phyloP scores from a whole-genome alignment of 2,329 filamentous ascomycete genomes.

The Aphanocladium album region DNA sequence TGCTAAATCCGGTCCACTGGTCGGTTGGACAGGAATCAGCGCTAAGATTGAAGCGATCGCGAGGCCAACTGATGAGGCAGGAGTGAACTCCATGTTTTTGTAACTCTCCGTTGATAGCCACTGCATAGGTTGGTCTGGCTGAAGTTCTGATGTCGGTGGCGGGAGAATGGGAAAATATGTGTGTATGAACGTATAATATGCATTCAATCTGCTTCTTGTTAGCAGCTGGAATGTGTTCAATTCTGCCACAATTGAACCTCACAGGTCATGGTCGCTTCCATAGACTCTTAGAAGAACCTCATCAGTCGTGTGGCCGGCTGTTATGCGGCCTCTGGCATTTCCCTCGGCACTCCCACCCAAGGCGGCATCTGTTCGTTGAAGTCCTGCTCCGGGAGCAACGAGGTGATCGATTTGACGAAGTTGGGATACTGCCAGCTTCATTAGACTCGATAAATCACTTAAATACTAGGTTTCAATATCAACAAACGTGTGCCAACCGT shows the following conservation, averaged over 20 bases:
- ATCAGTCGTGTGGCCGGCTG: not conserved
- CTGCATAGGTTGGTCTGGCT: not conserved
- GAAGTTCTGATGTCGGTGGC: not conserved
- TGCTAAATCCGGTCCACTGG: not conserved
- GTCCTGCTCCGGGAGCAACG: not conserved
- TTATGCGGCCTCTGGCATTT: not conserved
- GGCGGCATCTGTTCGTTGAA: not conserved
- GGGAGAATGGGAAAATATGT: conserved; percentile 6
- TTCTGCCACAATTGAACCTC: not conserved
- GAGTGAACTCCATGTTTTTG: not conserved
- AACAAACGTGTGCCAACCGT: not conserved
- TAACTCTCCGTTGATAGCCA: not conserved
- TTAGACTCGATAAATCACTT: too few relatives aligned
- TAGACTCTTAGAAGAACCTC: not conserved
- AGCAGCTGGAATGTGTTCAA: not conserved
- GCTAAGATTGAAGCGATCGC: not conserved
- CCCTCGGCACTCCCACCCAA: not conserved
- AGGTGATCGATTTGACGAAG: conserved; percentile 3
- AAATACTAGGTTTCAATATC: not conserved
- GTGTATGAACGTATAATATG: conserved; percentile 8
- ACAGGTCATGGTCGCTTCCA: not conserved
- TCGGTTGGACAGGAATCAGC: not conserved
- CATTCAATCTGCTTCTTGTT: conserved; percentile 1
- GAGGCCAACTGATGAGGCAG: not conserved
- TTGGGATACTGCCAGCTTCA: not conserved